A percentile compares a stretch with the other conserved stretches of the same genome.
Conservation (phyloP, 495 filamentous ascomycete species). For the Neurospora sp. region DNA sequence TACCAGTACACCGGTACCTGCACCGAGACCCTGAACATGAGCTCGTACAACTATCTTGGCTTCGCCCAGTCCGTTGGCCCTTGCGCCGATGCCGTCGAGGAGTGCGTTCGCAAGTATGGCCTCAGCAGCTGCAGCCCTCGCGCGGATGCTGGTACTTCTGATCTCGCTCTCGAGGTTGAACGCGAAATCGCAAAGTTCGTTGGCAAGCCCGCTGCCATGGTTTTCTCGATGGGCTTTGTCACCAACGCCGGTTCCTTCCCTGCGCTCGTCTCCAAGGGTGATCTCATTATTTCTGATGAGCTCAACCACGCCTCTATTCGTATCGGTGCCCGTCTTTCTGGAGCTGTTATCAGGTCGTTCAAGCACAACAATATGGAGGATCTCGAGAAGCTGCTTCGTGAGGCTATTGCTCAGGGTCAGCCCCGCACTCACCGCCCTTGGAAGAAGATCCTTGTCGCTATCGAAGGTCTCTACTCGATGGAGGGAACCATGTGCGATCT, state of each 20-base stretch:
- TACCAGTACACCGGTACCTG: conserved; percentile 81
- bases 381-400: conserved; percentile 73
- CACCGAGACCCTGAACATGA: conserved; percentile 96
- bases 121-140: conserved; percentile 72
- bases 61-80: conserved; percentile 97
- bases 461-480: conserved; percentile 98
- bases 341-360: conserved; percentile 89
- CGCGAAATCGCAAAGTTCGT: conserved; percentile 81
- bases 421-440: conserved; percentile 94
- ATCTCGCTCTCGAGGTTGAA: conserved; percentile 82
- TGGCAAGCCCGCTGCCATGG: conserved; percentile 86
- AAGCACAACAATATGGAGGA: conserved; percentile 94
- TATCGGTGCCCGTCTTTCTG: conserved; percentile 85
- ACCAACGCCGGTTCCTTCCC: conserved; percentile 91
- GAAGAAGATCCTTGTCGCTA: conserved; percentile 96
- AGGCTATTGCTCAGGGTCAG: conserved; percentile 90
- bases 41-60: conserved; percentile 97
- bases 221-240: conserved; percentile 97
- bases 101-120: conserved; percentile 72
- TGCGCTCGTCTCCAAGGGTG: conserved; percentile 81
- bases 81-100: conserved; percentile 89
- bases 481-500: conserved; percentile 97
- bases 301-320: conserved; percentile 96
- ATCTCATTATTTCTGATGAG: conserved; percentile 90
- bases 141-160: conserved; percentile 74